Base-by-base conservation (phyloP, 495 filamentous ascomycete species). In the Aspergillus nanangensis region DNA sequence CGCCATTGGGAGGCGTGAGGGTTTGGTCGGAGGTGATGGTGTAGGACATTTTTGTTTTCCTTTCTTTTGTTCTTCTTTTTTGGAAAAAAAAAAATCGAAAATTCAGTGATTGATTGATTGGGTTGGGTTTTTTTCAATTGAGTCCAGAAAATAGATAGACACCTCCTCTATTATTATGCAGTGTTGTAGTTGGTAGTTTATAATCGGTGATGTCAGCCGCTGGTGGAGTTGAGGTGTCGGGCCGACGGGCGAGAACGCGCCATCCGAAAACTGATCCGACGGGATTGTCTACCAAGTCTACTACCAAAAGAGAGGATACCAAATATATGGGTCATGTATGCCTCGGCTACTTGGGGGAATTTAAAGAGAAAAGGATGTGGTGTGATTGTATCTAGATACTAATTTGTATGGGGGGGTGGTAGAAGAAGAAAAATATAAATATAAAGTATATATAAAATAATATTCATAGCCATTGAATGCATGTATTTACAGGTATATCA, bases 11-110 rank as follows among this genome's bases (percentile, higher is more conserved):
- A 8, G 65, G 65, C 44, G 58, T 57, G 38, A 60, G 55, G 43
- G 61, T 9, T 5, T 43, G 46, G 51, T 63, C 52, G 50, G 60
- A 61, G 51, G 62, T 29, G 38, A 71, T 70, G 44, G 61, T 44
- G 56, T 69, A 71, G 38, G 65, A 53, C 68, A 71, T 71, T 58
- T 41, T 62, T n/a, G 2, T 18, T 38, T 4, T 22, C 41, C 17
- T 42, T 41, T 23, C 23, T 19, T 35, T 31, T 44, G 21, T 25
- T 41, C 21, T 42, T 10, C 41, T 42, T 27, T 7, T 24, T 25
- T 34, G 18, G 25, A 11, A 11, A 11, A 29, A 29, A 7, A 29
- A 7, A 5, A 29, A 29, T 11, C 7, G 25, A 29, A 7, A 11
- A 29, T 27, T 21, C 3, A n/a, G 24, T 41, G 14, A 35, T 15